phyloP scores from a whole-genome alignment of 768 basidiomycete species.

The Sporobolomyces pararoseus region DNA sequence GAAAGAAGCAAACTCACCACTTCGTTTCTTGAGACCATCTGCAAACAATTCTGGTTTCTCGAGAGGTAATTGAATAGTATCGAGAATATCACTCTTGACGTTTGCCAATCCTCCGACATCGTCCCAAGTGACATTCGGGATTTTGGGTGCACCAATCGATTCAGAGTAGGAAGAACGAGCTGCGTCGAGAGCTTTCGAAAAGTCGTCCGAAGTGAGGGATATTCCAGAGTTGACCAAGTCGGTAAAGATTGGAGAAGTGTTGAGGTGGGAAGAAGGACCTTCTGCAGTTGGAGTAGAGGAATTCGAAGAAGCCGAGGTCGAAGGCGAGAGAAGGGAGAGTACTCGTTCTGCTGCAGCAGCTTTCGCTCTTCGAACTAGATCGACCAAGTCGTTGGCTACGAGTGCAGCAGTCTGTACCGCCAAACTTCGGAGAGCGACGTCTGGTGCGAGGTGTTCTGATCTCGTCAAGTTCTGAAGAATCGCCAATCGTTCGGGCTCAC shows the following conservation, averaged over 20 bases:
- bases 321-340: constrained; percentile 1
- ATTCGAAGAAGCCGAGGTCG: neutral
- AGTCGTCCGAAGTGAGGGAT: constrained; percentile 58
- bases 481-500: constrained; percentile 65
- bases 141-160: constrained; percentile 93
- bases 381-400: constrained; percentile 71
- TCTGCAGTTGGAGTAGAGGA: neutral
- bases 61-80: constrained; percentile 88
- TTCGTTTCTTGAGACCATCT: constrained; percentile 88
- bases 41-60: constrained; percentile 75
- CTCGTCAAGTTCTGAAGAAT: constrained; percentile 58
- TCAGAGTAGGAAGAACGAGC: constrained; percentile 77
- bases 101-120: constrained; percentile 86
- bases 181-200: constrained; percentile 66
- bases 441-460: constrained; percentile 58
- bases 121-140: constrained; percentile 93
- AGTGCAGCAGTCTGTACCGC: constrained; percentile 89
- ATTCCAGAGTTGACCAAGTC: constrained; percentile 51
- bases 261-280: neutral
- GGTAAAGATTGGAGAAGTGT: neutral
- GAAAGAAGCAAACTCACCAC: constrained; percentile 58
- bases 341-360: constrained; percentile 56
- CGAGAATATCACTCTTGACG: constrained; percentile 88
- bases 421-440: constrained; percentile 68
- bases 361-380: constrained; percentile 63